Evolutionary conservation across 2,329 filamentous ascomycete species (phyloP).

Genomic region (Lasiodiplodia gonubiensis): DNA sequence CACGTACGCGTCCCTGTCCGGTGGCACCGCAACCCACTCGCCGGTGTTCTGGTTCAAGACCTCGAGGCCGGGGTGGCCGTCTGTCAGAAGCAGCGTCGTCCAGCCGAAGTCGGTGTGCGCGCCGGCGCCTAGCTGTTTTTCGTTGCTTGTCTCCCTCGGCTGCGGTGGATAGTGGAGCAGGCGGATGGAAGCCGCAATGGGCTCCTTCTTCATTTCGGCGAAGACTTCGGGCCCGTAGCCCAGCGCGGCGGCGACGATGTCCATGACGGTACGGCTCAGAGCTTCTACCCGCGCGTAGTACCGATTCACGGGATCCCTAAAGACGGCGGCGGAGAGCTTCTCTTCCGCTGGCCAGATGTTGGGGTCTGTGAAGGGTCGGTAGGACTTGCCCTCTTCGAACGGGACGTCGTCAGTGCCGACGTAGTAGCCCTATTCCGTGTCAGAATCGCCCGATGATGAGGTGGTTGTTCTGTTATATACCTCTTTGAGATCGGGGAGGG

Average conservation of each 20-base stretch:
- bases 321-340: neutral
- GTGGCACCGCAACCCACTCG: constrained; percentile 50
- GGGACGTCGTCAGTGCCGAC: constrained; percentile 11
- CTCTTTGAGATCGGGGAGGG: constrained; percentile 31
- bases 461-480: neutral
- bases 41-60: constrained; percentile 53
- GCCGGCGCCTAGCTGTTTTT: constrained; percentile 42
- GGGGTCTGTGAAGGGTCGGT: constrained; percentile 23
- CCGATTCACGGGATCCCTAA: constrained; percentile 3
- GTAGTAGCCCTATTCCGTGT: constrained; percentile 20
- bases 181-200: constrained; percentile 27
- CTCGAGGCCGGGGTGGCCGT: constrained; percentile 57
- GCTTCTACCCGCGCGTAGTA: constrained; percentile 18
- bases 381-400: neutral
- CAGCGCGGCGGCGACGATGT: constrained; percentile 10
- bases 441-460: no score
- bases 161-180: constrained; percentile 34
- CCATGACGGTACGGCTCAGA: constrained; percentile 1
- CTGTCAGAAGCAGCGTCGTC: constrained; percentile 62
- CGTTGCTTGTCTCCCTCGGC: neutral
- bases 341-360: constrained; percentile 24
- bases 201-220: constrained; percentile 9
- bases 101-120: constrained; percentile 64
- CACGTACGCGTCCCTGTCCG: constrained; percentile 42
- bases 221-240: constrained; percentile 9